These are phyloP conservation scores for Penicillium pulvis DNA, from an alignment of 495 filamentous ascomycete species.

Conservation along the genomic window DNA sequence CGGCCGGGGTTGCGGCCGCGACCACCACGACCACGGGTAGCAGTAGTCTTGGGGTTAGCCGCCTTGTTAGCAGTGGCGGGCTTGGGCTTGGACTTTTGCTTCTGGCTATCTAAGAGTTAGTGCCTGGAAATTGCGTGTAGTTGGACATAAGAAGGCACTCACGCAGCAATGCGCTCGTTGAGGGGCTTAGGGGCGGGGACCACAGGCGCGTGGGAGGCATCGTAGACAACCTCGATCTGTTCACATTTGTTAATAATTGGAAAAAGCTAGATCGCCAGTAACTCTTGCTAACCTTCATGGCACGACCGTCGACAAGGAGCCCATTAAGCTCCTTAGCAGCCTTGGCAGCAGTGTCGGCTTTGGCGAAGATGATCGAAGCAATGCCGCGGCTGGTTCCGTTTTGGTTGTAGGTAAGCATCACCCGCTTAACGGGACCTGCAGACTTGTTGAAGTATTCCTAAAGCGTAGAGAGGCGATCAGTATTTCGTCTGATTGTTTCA, in stretches of 20 bases:
- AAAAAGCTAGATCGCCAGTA: neutral
- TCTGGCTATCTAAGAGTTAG: conserved; percentile 50
- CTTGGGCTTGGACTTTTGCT: conserved; percentile 82
- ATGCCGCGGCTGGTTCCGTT: conserved; percentile 89
- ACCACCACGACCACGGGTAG: conserved; percentile 35
- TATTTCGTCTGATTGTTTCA: conserved; percentile 33
- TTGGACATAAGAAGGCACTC: conserved; percentile 32
- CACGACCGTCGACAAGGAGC: conserved; percentile 81
- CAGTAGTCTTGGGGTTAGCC: conserved; percentile 22
- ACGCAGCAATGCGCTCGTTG: conserved; percentile 82
- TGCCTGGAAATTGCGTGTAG: neutral
- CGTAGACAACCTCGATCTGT: conserved; percentile 87
- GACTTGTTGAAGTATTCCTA: conserved; percentile 96
- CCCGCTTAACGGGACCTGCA: conserved; percentile 85
- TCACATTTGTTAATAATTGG: conserved; percentile 21
- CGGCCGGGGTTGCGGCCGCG: conserved; percentile 52
- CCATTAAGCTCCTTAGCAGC: conserved; percentile 82
- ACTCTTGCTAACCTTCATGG: conserved; percentile 73
- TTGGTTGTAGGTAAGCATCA: conserved; percentile 87
- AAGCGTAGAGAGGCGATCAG: conserved; percentile 45
- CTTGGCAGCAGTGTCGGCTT: conserved; percentile 74
- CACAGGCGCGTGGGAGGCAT: conserved; percentile 67
- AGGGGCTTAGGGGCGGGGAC: conserved; percentile 71
- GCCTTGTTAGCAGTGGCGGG: conserved; percentile 74
- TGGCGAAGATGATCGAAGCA: conserved; percentile 77